Evolutionary conservation across 768 basidiomycete genomes (phyloP).

Genomic region (Amanita rimosa): DNA sequence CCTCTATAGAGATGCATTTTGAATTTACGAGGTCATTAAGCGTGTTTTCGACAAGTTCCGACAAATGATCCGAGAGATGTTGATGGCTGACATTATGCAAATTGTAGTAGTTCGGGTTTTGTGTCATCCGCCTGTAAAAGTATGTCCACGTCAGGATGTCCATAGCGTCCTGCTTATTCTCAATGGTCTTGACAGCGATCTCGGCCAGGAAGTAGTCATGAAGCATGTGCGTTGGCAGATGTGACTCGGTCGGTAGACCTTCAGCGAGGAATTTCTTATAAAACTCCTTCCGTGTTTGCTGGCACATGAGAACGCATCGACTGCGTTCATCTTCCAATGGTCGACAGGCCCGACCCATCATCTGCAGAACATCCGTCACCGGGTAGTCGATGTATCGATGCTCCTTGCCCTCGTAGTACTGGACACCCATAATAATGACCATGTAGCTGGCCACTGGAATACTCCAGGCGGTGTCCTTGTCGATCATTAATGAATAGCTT

Average conservation of each 20-base stretch:
- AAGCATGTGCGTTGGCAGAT: conserved; percentile 78
- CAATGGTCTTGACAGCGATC: conserved; percentile 96
- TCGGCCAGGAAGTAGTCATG: conserved; percentile 99
- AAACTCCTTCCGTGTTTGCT: conserved; percentile 96
- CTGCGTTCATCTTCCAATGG: conserved; percentile 82
- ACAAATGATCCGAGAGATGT: conserved; percentile 90
- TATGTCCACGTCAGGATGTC: conserved; percentile 99
- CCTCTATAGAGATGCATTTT: conserved; percentile 90
- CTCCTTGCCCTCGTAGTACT: conserved; percentile 92
- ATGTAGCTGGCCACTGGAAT: conserved; percentile 91
- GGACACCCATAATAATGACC: conserved; percentile 99
- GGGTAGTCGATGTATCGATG: conserved; percentile 98
- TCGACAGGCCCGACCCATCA: conserved; percentile 98
- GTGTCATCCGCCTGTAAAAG: conserved; percentile 95
- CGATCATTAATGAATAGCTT: not conserved
- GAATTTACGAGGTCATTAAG: conserved; percentile 86
- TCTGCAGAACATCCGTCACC: conserved; percentile 96
- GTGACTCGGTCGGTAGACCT: conserved; percentile 95
- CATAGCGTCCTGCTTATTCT: conserved; percentile 98
- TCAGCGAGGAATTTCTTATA: conserved; percentile 98
- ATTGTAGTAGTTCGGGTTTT: conserved; percentile 95
- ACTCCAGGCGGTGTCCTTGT: conserved; percentile 91
- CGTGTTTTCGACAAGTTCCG: conserved; percentile 92
- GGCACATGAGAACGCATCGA: conserved; percentile 94
- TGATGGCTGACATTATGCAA: conserved; percentile 93